Evolutionary conservation across 2,329 filamentous ascomycete genomes (phyloP).

Genomic region (Aureobasidium vineae): DNA sequence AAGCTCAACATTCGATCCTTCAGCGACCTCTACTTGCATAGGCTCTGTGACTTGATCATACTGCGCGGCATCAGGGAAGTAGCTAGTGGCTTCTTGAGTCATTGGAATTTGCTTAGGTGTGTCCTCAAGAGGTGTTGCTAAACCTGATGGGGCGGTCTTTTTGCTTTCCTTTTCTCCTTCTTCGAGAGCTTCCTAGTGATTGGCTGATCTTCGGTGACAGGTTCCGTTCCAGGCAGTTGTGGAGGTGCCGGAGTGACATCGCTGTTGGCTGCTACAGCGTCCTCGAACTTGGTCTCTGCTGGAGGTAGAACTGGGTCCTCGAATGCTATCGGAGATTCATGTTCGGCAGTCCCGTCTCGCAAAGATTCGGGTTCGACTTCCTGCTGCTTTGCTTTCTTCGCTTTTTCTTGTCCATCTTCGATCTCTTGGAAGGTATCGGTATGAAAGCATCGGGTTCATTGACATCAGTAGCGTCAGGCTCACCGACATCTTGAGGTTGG

Average conservation of each 20-base stretch:
- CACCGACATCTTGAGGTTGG: neutral
- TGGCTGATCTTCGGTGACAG: neutral
- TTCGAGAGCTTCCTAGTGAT: neutral
- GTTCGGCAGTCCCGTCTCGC: neutral
- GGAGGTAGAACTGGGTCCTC: neutral
- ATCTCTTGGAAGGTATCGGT: conserved; percentile 23
- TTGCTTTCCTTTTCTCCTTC: conserved; percentile 16
- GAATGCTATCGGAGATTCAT: neutral
- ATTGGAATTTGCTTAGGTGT: neutral
- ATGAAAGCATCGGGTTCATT: neutral
- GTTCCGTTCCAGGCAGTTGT: neutral
- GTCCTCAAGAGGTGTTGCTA: neutral
- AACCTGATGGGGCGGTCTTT: neutral
- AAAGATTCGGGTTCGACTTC: neutral
- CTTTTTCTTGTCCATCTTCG: conserved; percentile 32
- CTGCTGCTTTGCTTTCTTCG: conserved; percentile 31
- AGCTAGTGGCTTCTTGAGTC: neutral
- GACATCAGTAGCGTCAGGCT: neutral
- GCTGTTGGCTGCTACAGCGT: neutral
- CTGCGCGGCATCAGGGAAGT: neutral
- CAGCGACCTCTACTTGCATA: neutral
- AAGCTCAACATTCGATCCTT: neutral
- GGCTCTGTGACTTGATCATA: no score
- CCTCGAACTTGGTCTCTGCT: neutral
- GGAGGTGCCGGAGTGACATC: neutral